Evolutionary conservation across 768 basidiomycete genomes (phyloP).

Genomic region (Pleurotus platypus): DNA sequence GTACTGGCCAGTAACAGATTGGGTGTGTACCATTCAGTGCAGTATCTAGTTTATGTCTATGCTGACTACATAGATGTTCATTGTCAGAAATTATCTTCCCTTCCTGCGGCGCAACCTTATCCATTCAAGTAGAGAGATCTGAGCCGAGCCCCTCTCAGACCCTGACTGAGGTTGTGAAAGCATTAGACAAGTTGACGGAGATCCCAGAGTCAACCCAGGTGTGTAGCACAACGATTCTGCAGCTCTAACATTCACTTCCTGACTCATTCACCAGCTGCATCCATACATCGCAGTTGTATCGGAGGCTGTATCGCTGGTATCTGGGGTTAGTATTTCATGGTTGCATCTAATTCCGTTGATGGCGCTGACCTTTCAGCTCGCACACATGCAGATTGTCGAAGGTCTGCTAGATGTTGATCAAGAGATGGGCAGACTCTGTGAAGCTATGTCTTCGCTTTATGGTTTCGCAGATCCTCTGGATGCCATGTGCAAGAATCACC

Average conservation of each 20-base stretch:
- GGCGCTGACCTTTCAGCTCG: too few species aligned
- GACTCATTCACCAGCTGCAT: neutral
- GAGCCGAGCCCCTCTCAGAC: too few species aligned
- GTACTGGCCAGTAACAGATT: neutral
- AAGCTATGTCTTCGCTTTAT: slow-evolving; percentile 27
- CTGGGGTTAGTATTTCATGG: neutral
- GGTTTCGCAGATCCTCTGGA: slow-evolving; percentile 25
- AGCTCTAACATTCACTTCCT: too few species aligned
- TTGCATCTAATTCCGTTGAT: neutral
- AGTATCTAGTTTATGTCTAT: too few species aligned
- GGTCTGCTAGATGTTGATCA: slow-evolving; percentile 21
- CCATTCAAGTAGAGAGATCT: neutral
- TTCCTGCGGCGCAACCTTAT: neutral
- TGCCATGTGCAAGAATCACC: slow-evolving; percentile 22
- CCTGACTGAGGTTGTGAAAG: neutral
- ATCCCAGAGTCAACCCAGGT: too few species aligned
- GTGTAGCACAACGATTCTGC: too few species aligned
- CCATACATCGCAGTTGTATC: slow-evolving; percentile 5
- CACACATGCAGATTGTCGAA: slow-evolving; percentile 20
- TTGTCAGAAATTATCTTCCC: neutral
- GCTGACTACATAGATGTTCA: too few species aligned
- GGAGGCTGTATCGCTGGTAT: slow-evolving; percentile 7
- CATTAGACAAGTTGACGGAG: neutral
- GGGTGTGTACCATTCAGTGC: too few species aligned
- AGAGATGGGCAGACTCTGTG: slow-evolving; percentile 20